A percentile compares a stretch with the other conserved stretches of the same genome.
These are phyloP conservation scores for Blumeria hordei DNA, from an alignment of 2,329 filamentous ascomycete species.

Conservation along the genomic window DNA sequence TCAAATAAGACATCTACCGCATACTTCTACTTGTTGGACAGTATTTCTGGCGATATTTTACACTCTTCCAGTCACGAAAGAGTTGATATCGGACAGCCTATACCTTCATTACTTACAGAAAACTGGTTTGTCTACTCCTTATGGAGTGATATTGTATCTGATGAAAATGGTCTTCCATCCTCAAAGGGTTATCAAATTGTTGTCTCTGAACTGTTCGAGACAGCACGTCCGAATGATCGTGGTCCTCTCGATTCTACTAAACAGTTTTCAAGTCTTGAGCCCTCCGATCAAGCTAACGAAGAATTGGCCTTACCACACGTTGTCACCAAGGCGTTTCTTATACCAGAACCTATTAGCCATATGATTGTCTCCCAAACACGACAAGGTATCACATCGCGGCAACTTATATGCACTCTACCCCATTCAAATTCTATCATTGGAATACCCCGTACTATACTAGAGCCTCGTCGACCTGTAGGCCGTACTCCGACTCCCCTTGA, in stretches of 20 bases:
- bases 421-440: slow-evolving; percentile 50
- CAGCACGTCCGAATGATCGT: slow-evolving; percentile 57
- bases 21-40: slow-evolving; percentile 61
- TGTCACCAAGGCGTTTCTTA: slow-evolving; percentile 55
- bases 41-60: slow-evolving; percentile 60
- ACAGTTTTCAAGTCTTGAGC: slow-evolving; percentile 58
- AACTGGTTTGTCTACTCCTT: slow-evolving; percentile 91
- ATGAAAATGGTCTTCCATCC: slow-evolving; percentile 26
- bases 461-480: slow-evolving; percentile 66
- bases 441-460: slow-evolving; percentile 55
- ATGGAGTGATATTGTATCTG: slow-evolving; percentile 34
- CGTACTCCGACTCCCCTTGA: slow-evolving; percentile 63
- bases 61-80: slow-evolving; percentile 45
- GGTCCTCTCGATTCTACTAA: slow-evolving; percentile 44
- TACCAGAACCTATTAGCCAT: slow-evolving; percentile 53
- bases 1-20: slow-evolving; percentile 33
- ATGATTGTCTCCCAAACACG: slow-evolving; percentile 71
- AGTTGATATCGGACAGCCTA: slow-evolving; percentile 48
- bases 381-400: slow-evolving; percentile 71
- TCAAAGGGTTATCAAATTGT: slow-evolving; percentile 72
- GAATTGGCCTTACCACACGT: slow-evolving; percentile 42
- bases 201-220: slow-evolving; percentile 78
- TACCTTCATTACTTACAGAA: slow-evolving; percentile 62
- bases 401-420: slow-evolving; percentile 58
- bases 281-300: slow-evolving; percentile 29